Conservation (phyloP, 1,284 basidiomycete species). For the Phylloporus sp. region DNA sequence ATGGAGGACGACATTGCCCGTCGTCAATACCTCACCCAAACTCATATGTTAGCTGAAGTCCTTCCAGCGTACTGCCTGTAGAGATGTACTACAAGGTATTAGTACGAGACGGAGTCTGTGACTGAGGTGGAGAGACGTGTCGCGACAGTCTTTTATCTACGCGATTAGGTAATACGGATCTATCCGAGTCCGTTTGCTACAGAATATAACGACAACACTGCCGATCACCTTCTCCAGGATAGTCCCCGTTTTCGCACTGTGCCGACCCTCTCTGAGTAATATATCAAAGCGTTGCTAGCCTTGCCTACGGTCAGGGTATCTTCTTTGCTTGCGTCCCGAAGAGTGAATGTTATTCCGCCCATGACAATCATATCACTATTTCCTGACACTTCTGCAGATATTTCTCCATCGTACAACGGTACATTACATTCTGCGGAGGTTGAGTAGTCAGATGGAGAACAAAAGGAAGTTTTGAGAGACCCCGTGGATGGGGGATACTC, state of each 20-base stretch:
- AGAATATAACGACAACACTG: too few species aligned
- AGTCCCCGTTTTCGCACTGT: neutral
- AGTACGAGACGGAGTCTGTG: neutral
- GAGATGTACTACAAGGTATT: neutral
- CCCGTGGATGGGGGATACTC: constrained; percentile 2
- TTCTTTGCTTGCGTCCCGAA: constrained; percentile 5
- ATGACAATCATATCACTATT: constrained; percentile 16
- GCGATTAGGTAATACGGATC: neutral
- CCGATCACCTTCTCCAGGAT: neutral
- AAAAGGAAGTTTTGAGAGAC: neutral
- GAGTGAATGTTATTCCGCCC: constrained; percentile 27
- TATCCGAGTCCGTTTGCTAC: neutral
- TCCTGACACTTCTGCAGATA: constrained; percentile 12
- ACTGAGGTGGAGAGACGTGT: neutral
- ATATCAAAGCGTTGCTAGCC: neutral
- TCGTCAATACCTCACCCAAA: too few species aligned
- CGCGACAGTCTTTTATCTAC: neutral
- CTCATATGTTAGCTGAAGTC: too few species aligned
- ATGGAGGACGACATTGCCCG: too few species aligned
- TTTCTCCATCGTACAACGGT: constrained; percentile 24
- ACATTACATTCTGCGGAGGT: constrained; percentile 21
- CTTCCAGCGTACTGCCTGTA: too few species aligned
- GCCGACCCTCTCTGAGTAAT: neutral
- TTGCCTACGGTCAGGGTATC: neutral
- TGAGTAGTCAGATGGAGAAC: neutral